Conservation (phyloP, 1,284 basidiomycete species). For the Cryptococcus sp. region DNA sequence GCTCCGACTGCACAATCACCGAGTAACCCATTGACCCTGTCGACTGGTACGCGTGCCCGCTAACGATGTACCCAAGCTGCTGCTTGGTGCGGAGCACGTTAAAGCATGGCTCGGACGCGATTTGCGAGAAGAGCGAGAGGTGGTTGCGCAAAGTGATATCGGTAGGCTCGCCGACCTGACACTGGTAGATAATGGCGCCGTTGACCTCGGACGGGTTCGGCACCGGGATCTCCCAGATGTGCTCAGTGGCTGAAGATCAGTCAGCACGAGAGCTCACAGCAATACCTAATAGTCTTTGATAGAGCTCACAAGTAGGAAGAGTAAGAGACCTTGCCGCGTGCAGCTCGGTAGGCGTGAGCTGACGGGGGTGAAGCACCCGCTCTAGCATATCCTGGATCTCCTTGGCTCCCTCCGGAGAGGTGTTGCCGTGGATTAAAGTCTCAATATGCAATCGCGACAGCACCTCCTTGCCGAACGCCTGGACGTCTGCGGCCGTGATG, state of each 20-base stretch:
- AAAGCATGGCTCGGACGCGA: constrained; percentile 87
- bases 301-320: constrained; percentile 61
- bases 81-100: constrained; percentile 92
- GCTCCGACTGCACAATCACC: constrained; percentile 90
- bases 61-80: constrained; percentile 90
- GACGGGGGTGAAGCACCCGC: constrained; percentile 60
- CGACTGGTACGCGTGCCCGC: constrained; percentile 56
- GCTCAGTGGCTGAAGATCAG: constrained; percentile 60
- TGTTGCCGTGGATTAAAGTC: constrained; percentile 80
- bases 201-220: constrained; percentile 85
- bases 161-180: constrained; percentile 57
- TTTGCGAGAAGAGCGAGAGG: constrained; percentile 58
- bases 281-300: not conserved
- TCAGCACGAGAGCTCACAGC: not conserved
- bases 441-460: constrained; percentile 69
- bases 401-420: constrained; percentile 77
- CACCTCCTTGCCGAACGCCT: constrained; percentile 63
- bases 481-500: constrained; percentile 68
- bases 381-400: constrained; percentile 70
- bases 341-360: constrained; percentile 59
- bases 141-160: constrained; percentile 55
- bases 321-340: constrained; percentile 62
- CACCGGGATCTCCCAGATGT: constrained; percentile 66
- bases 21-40: constrained; percentile 71
- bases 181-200: constrained; percentile 74